Base-by-base conservation (phyloP, 768 basidiomycete species). In the Polyporus arcularius region DNA sequence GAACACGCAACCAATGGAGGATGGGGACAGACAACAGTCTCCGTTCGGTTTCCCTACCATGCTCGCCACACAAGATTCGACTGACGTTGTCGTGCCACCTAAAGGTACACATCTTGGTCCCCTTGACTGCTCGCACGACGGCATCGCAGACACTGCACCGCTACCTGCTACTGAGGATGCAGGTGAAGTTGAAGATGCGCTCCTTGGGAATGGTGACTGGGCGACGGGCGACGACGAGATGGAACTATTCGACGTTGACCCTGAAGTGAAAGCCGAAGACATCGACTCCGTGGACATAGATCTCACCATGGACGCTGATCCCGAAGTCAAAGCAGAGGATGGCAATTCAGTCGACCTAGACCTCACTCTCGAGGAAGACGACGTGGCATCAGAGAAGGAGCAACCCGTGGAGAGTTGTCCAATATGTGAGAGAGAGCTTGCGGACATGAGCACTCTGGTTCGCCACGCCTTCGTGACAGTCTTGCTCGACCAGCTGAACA, bases 151-250 rank as follows among this genome's bases (percentile, higher is more conserved):
- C 3, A 31, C 28, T 4, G 3, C 14, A 1, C 10, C 45, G 6
- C 3, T 18, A 3, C 16, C 48, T 4, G 31, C 26, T 15, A 26
- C 40, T 16, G 15, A 7, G 14, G 47, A 43, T 3, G 26, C 9
- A 8, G 12, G 14, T 12, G 16, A 14, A 32, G 10, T 11, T 3
- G 57, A 55, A 21, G 31, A 31, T 14, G 42, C 48, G 10, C 14
- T 65, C 10, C 49, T 55, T 41, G 69, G 65, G 28, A 77, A 76
- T 16, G 81, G 81, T 35, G 85, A 85, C 7, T 92, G 91, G 90
- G 83, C 78, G 45, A 85, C 77, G 67, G 89, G 84, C 11, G 91
- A 93, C 65, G 92, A 94, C 64, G 92, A 88, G 71, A 71, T 80
- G 7, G 73, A 71, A 58, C 65, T 72, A 18, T 68, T 75, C 56